A percentile compares a stretch with the other conserved stretches of the same genome.
phyloP scores from a whole-genome alignment of 805 yeast genomes.

The Ogataea paradorogensis region DNA sequence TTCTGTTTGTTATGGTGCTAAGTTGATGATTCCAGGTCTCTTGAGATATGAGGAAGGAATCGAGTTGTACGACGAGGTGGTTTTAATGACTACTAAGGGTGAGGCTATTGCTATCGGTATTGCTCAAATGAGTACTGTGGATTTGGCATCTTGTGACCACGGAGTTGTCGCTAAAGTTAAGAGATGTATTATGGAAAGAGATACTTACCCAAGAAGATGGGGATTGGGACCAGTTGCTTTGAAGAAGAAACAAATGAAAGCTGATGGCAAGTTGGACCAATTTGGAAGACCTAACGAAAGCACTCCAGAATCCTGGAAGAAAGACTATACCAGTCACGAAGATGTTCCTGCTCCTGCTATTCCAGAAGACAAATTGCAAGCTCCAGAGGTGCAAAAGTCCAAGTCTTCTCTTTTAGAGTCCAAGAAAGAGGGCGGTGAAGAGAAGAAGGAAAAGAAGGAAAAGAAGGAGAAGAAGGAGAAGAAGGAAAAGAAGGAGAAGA shows the following conservation, averaged over 20 bases:
- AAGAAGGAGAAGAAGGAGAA: constrained; percentile 60
- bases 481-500: constrained; percentile 40
- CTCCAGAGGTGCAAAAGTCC: constrained; percentile 39
- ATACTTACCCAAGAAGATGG: constrained; percentile 99
- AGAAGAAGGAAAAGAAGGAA: constrained; percentile 44
- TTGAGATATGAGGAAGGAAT: constrained; percentile 97
- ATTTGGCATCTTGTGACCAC: constrained; percentile 93
- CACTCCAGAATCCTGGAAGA: constrained; percentile 93
- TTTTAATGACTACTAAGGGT: constrained; percentile 97
- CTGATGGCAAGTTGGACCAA: constrained; percentile 95
- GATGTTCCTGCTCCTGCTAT: constrained; percentile 59
- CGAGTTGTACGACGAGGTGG: constrained; percentile 96
- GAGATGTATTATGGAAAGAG: constrained; percentile 99
- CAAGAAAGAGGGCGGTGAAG: constrained; percentile 31
- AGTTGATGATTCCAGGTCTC: constrained; percentile 97
- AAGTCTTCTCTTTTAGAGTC: constrained; percentile 43
- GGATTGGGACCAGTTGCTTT: constrained; percentile 98
- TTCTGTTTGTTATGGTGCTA: constrained; percentile 98
- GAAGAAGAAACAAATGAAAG: constrained; percentile 97
- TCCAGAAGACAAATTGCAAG: constrained; percentile 49
- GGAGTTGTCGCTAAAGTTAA: constrained; percentile 98
- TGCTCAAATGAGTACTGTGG: constrained; percentile 98
- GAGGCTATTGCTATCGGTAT: constrained; percentile 98
- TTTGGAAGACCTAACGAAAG: constrained; percentile 90
- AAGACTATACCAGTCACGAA: constrained; percentile 70